A percentile compares a stretch with the other conserved stretches of the same genome.
Conservation (phyloP, 441 rosid species). For the Erodium trifolium region DNA sequence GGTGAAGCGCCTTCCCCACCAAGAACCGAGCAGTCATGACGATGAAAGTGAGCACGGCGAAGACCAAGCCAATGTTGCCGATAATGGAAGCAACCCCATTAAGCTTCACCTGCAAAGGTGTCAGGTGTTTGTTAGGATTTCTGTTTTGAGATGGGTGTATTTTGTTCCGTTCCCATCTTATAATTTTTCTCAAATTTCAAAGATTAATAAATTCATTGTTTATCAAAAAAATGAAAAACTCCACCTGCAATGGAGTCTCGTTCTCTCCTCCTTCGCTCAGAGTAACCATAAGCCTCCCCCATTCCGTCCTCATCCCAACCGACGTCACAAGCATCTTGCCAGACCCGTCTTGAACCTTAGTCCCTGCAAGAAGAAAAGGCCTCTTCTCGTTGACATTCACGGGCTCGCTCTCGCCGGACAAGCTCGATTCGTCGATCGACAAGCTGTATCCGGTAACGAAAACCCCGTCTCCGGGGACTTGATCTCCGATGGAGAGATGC, state of each 20-base stretch:
- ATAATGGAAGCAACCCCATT: constrained; percentile 50
- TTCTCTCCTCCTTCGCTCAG: constrained; percentile 42
- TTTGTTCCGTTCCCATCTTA: too few species aligned
- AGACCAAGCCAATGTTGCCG: constrained; percentile 42
- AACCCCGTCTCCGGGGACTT: constrained; percentile 43
- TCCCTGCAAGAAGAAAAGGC: constrained; percentile 43
- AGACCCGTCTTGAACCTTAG: constrained; percentile 46
- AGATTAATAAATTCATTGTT: too few species aligned
- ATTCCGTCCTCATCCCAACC: constrained; percentile 49
- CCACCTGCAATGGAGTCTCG: constrained; percentile 46
- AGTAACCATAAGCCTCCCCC: constrained; percentile 49
- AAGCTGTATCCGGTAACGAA: constrained; percentile 35
- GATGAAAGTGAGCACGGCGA: constrained; percentile 38
- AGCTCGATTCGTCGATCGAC: constrained; percentile 40
- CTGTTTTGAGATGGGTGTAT: too few species aligned
- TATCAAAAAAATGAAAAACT: too few species aligned
- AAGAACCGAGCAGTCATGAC: constrained; percentile 32
- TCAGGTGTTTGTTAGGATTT: too few species aligned
- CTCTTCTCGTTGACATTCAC: constrained; percentile 20
- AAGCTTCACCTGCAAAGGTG: constrained; percentile 47
- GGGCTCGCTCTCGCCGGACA: constrained; percentile 48
- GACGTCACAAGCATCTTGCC: constrained; percentile 40
- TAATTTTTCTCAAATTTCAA: too few species aligned
- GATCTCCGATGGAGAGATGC: constrained; percentile 40
- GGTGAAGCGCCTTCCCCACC: constrained; percentile 27